These are phyloP conservation scores for Ceratopteris richardii DNA, from an alignment of 75 land plant species.

Conservation along the genomic window DNA sequence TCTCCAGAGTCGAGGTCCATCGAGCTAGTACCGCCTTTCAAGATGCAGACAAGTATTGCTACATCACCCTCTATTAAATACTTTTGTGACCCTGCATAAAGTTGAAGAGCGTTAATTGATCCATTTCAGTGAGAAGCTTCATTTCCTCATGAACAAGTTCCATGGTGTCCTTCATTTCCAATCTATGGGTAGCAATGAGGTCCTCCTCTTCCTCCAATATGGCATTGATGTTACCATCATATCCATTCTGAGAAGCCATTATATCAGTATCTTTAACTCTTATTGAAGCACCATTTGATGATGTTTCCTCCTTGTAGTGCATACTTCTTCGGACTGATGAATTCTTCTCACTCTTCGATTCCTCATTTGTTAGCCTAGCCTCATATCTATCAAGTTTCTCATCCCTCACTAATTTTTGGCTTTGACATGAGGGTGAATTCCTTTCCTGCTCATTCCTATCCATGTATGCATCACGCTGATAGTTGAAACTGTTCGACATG, in stretches of 20 bases:
- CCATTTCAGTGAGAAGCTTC: constrained; percentile 9
- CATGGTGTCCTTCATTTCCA: constrained; percentile 50
- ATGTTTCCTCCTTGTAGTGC: constrained; percentile 8
- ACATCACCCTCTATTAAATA: no score
- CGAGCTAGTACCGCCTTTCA: no score
- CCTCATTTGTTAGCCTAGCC: no score
- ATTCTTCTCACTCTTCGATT: constrained; percentile 4
- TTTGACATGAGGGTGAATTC: constrained; percentile 16
- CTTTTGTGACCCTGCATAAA: no score
- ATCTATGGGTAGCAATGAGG: constrained; percentile 40
- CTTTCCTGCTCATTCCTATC: no score
- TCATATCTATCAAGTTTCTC: no score
- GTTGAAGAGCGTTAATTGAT: no score
- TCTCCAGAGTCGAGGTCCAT: no score
- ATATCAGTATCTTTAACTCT: constrained; percentile 6
- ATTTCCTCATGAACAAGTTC: constrained; percentile 43
- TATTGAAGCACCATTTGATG: constrained; percentile 3
- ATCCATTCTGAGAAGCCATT: constrained; percentile 11
- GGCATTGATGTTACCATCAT: constrained; percentile 44
- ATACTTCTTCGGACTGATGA: not conserved
- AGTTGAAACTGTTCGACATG: no score
- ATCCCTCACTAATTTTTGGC: constrained; percentile 22
- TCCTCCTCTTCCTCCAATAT: constrained; percentile 55
- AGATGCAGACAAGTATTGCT: no score
- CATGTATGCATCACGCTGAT: no score